A percentile compares a stretch with the other conserved stretches of the same genome.
Conservation (phyloP, 1,284 basidiomycete species). For the Cryptococcus wingfieldii region DNA sequence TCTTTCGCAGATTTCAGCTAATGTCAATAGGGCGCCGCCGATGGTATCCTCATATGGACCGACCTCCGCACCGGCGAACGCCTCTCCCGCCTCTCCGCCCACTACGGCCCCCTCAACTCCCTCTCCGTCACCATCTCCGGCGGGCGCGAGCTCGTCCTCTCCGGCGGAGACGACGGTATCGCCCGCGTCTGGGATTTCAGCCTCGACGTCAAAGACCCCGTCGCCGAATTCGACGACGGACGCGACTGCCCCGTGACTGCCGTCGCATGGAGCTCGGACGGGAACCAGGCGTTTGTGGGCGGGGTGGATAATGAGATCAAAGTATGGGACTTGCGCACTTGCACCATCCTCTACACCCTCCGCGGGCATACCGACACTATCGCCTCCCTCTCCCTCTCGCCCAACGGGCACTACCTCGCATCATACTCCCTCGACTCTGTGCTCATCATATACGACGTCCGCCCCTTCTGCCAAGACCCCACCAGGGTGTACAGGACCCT, state of each 20-base stretch:
- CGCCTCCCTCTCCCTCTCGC: constrained; percentile 80
- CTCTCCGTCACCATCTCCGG: constrained; percentile 81
- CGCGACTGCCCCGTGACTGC: constrained; percentile 74
- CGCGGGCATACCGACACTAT: constrained; percentile 77
- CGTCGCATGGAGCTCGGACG: constrained; percentile 86
- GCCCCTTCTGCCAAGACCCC: constrained; percentile 80
- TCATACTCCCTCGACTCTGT: constrained; percentile 84
- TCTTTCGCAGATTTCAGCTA: neutral
- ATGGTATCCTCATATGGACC: constrained; percentile 44
- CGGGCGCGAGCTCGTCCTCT: constrained; percentile 66
- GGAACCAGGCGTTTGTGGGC: constrained; percentile 76
- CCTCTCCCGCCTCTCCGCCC: constrained; percentile 54
- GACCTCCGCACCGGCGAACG: constrained; percentile 45
- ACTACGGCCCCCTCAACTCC: constrained; percentile 80
- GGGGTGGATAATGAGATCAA: constrained; percentile 91
- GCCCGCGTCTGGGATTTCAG: constrained; percentile 82
- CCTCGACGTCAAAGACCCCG: constrained; percentile 67
- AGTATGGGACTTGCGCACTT: constrained; percentile 81
- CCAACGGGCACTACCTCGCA: constrained; percentile 75
- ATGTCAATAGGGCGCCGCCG: constrained; percentile 36
- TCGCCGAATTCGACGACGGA: constrained; percentile 74
- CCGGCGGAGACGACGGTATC: constrained; percentile 81
- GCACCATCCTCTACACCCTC: constrained; percentile 68
- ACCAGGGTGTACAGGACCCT: constrained; percentile 74
- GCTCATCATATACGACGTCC: constrained; percentile 79